Evolutionary conservation across 1,284 basidiomycete genomes (phyloP), one percentile per base, ranked within the genome.

Genomic region (Cutaneotrichosporon cavernicola): DNA sequence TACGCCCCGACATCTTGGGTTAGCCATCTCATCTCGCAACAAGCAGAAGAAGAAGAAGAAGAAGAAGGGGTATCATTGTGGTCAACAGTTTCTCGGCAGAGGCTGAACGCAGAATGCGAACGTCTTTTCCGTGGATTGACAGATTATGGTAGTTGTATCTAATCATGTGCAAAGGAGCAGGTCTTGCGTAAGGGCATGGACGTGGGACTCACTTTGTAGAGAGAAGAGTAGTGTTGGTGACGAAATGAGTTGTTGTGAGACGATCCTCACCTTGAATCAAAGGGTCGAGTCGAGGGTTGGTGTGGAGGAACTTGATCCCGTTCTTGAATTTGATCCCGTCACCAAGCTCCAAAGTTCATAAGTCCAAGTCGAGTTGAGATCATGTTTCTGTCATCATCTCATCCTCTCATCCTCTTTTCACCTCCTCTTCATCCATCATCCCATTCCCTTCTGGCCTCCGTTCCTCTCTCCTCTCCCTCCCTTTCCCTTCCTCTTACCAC

Each of bases 111-210:
- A 64, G n/a, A 32, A 67, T 64, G 65, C 70, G 51, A 71, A 73
- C 73, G 74, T 72, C 76, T 72, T 65, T 76, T 85, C 79, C 73
- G 84, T 74, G 83, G 84, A 85, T 85, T 85, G 84, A 85, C 84
- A 85, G 84, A 85, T 84, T 77, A 74, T 71, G 57, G 72, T 70
- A 70, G 68, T 56, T 56, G 59, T 64, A 62, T 74, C 65, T 82
- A 82, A 82, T 82, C 82, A 80, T 81, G 34, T 50, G 58, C 5
- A 30, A 16, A 34, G 8, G 56, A 22, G 26, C 30, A n/a, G 18
- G 5, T 14, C 14, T 32, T 30, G n/a, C 10, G 31, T 8, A 31
- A 4, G 6, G n/a, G 32, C 34, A 22, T 14, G 21, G 36, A 22
- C 31, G 21, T 30, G 21, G 18, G 47, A 26, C 26, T 34, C 18